Conservation (phyloP, 2,329 filamentous ascomycete genomes). For the Pseudogymnoascus verrucosus region DNA sequence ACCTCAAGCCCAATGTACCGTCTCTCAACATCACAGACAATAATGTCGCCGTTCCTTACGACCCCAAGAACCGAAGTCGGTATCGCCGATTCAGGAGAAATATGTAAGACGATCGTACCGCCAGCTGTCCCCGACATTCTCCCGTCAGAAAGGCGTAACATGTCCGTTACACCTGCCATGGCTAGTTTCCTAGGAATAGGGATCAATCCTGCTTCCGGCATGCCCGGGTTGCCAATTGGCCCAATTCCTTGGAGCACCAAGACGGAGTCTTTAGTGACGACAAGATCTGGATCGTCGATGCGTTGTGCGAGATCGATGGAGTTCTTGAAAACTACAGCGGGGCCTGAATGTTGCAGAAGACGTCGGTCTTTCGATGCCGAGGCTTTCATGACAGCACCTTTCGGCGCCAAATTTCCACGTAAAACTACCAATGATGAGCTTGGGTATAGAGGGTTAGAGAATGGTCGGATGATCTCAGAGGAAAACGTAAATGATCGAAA, state of each 20-base stretch:
- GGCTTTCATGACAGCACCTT: constrained; percentile 42
- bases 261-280: constrained; percentile 37
- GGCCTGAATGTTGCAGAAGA: constrained; percentile 37
- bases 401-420: constrained; percentile 39
- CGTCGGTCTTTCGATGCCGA: constrained; percentile 40
- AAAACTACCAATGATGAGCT: constrained; percentile 38
- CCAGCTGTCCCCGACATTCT: constrained; percentile 49
- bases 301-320: constrained; percentile 37
- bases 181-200: constrained; percentile 42
- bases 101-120: constrained; percentile 45
- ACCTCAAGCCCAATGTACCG: constrained; percentile 33
- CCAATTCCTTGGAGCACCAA: constrained; percentile 42
- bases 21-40: constrained; percentile 37
- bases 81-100: constrained; percentile 43
- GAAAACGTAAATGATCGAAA: constrained; percentile 36
- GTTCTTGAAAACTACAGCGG: constrained; percentile 41
- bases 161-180: constrained; percentile 39
- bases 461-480: constrained; percentile 34
- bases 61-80: constrained; percentile 40
- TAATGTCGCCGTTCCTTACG: constrained; percentile 39
- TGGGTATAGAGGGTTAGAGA: constrained; percentile 37
- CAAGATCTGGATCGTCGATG: constrained; percentile 37
- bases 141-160: constrained; percentile 46
- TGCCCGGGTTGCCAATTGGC: constrained; percentile 43
- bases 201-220: constrained; percentile 45